Percentiles rank a stretch among this genome's conserved stretches.
Conservation (phyloP, 805 yeast species). For the Scheffersomyces amazonensis region DNA sequence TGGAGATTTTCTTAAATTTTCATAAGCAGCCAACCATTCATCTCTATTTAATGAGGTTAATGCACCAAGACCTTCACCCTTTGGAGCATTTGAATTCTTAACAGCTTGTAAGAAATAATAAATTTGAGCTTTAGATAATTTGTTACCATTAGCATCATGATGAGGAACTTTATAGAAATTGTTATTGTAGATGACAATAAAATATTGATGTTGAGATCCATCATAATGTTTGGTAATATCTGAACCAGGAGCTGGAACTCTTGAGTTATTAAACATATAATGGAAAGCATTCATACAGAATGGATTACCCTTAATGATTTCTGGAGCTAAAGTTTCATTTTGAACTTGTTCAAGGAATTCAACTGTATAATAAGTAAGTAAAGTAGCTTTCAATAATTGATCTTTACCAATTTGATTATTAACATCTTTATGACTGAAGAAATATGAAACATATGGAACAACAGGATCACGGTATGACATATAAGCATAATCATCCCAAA, state of each 20-base stretch:
- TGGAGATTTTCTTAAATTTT: slow-evolving; percentile 57
- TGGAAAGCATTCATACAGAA: slow-evolving; percentile 92
- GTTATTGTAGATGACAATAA: slow-evolving; percentile 71
- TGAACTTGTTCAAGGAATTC: slow-evolving; percentile 68
- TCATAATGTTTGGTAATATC: slow-evolving; percentile 63
- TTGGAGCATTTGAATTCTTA: slow-evolving; percentile 29
- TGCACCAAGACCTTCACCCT: slow-evolving; percentile 65
- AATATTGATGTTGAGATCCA: slow-evolving; percentile 55
- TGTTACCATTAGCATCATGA: slow-evolving; percentile 41
- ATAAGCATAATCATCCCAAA: slow-evolving; percentile 95
- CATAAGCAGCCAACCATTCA: slow-evolving; percentile 64
- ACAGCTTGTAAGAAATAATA: slow-evolving; percentile 60
- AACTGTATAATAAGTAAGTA: slow-evolving; percentile 63
- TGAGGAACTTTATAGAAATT: slow-evolving; percentile 76
- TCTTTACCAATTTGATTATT: slow-evolving; percentile 54
- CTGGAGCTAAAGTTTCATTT: slow-evolving; percentile 75
- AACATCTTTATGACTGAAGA: slow-evolving; percentile 77
- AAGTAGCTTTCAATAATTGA: slow-evolving; percentile 73
- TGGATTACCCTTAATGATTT: slow-evolving; percentile 73
- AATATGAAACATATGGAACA: slow-evolving; percentile 92
- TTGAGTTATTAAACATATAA: slow-evolving; percentile 84
- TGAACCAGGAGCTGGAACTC: slow-evolving; percentile 66
- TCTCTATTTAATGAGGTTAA: slow-evolving; percentile 86
- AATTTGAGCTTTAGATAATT: slow-evolving; percentile 46
- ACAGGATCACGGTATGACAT: slow-evolving; percentile 89